Base-by-base conservation (phyloP, 1,139 yeast genomes). In the Suhomyces chickasaworum region DNA sequence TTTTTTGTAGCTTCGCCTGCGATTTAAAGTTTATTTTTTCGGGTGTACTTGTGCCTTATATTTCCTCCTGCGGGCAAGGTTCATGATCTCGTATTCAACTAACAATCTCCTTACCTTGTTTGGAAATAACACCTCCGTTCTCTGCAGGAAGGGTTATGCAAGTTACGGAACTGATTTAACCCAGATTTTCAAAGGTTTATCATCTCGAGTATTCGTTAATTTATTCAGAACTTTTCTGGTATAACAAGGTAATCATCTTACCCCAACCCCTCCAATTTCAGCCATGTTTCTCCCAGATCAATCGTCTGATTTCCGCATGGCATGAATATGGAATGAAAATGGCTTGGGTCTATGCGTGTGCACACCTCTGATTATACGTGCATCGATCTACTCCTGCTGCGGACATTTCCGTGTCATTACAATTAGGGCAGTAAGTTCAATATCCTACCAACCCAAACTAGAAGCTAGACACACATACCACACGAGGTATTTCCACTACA, bases 81-180 rank as follows among this genome's bases (percentile, higher is more conserved):
- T 31, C 25, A 31, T 39, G 41, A 39, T 39, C 41, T 39, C 36
- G 41, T 39, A 31, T 22, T 39, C 33, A 10, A 23, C 20, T 25
- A 20, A n/a, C 29, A 25, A 29, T 30, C 15, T 37, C 33, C 15
- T 30, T 38, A 13, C 41, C 41, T 2, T 9, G 21, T 17, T 9
- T 16, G 41, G 41, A 10, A 36, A 36, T 36, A 23, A 23, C 17
- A 21, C 15, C 23, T n/a, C 37, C 18, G 18, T 21, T 10, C 13
- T 7, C 27, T 33, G 37, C 37, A 33, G 25, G 25, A 12, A 9
- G 20, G 7, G 16, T 7, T 20, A 33, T 20, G 32, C 32, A 29
- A 13, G 32, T 13, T 15, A 13, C 32, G 32, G 32, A 29, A 15
- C 32, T 3, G 29, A 25, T 10, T 25, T 10, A 25, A 10, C 13